These are phyloP conservation scores for Oropetium thomaeum DNA, from an alignment of 176 grass and related monocot genomes.

Conservation along the genomic window DNA sequence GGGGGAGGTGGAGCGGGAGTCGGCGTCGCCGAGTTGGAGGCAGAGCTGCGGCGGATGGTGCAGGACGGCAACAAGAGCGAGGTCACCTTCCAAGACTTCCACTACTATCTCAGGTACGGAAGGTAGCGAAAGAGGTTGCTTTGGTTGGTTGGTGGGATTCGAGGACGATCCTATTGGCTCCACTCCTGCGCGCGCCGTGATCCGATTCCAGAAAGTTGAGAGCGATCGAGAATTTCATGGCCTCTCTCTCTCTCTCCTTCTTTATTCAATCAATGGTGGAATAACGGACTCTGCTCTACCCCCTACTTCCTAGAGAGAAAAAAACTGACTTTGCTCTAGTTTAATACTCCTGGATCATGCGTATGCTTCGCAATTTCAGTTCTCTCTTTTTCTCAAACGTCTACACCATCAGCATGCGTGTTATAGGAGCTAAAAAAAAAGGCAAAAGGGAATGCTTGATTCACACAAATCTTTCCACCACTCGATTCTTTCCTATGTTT, in stretches of 20 bases:
- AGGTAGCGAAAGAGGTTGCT: no score
- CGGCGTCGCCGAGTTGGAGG: slow-evolving; percentile 49
- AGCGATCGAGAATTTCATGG: no score
- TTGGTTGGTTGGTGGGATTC: background rate
- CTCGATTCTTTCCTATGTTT: background rate
- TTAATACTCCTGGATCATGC: background rate
- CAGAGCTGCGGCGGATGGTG: slow-evolving; percentile 68
- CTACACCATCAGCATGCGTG: background rate
- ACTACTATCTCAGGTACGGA: slow-evolving; percentile 91
- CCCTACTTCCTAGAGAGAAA: no score
- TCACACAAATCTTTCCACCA: background rate
- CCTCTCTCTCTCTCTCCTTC: no score
- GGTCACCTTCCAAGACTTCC: slow-evolving; percentile 81
- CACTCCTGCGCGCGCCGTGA: background rate
- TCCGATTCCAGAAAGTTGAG: slow-evolving; percentile 20
- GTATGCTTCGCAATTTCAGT: background rate
- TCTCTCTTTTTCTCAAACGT: background rate
- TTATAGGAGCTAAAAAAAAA: slow-evolving; percentile 6
- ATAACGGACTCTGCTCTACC: background rate
- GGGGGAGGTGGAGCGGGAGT: background rate
- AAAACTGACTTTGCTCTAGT: background rate
- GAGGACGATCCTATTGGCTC: background rate
- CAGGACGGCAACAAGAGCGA: slow-evolving; percentile 58
- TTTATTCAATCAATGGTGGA: background rate
- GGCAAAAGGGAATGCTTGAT: background rate